phyloP scores from a whole-genome alignment of 768 basidiomycete species.

The Roridomyces roridus region DNA sequence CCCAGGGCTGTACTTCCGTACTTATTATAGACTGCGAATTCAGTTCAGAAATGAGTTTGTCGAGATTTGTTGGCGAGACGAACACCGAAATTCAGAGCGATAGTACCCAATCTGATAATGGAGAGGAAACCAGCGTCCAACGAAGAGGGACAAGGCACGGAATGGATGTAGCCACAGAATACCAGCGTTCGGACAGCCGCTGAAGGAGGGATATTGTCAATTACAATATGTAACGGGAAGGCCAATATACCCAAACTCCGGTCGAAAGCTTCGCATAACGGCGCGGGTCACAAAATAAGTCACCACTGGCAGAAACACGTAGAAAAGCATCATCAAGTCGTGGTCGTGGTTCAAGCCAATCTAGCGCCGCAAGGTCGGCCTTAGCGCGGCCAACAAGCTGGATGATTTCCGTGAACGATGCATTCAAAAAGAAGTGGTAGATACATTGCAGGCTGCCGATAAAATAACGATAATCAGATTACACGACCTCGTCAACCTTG shows the following conservation, averaged over 20 bases:
- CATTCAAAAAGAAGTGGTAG: too few relatives aligned
- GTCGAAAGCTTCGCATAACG: too few relatives aligned
- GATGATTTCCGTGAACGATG: too few relatives aligned
- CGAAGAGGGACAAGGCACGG: conserved; percentile 27
- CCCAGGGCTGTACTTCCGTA: conserved; percentile 46
- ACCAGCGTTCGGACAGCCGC: background rate
- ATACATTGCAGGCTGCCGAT: too few relatives aligned
- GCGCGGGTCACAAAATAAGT: too few relatives aligned
- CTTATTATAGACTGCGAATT: conserved; percentile 40
- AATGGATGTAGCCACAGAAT: conserved; percentile 43
- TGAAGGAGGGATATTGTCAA: background rate
- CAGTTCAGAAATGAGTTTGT: background rate
- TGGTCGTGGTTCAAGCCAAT: too few relatives aligned
- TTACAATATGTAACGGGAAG: too few relatives aligned
- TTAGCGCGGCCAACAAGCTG: too few relatives aligned
- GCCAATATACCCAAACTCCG: too few relatives aligned
- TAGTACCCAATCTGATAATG: conserved; percentile 39
- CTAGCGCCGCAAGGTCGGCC: too few relatives aligned
- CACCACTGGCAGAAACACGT: too few relatives aligned
- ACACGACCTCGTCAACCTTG: conserved; percentile 68
- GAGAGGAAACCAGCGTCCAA: conserved; percentile 41
- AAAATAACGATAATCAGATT: conserved; percentile 1
- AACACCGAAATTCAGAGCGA: conserved; percentile 42
- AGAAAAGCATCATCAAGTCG: too few relatives aligned
- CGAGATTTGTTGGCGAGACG: conserved; percentile 8